Percentiles rank a stretch among this genome's conserved stretches.
These are phyloP conservation scores for Torrubiella hemipterigena DNA, from an alignment of 2,329 filamentous ascomycete species.

Conservation along the genomic window DNA sequence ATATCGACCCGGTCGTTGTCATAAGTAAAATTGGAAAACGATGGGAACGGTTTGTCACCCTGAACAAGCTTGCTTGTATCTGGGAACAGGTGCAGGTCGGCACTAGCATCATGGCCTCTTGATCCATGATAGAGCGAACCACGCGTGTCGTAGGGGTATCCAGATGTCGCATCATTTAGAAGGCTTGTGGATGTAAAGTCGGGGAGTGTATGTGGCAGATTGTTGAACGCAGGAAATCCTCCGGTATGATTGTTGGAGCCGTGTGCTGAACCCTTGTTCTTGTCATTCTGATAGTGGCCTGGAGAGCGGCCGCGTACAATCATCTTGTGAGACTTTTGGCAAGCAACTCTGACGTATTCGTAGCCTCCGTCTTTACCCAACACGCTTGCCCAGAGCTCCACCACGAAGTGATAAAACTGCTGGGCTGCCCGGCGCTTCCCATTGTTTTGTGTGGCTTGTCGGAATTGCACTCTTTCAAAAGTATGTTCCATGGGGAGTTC, in stretches of 20 bases:
- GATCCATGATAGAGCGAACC: too few relatives aligned
- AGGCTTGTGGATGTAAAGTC: too few relatives aligned
- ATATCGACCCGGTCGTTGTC: too few relatives aligned
- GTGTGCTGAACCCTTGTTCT: slow-evolving; percentile 59
- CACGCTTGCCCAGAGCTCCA: slow-evolving; percentile 68
- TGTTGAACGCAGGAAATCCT: too few relatives aligned
- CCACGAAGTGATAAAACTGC: slow-evolving; percentile 84
- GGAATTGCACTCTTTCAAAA: slow-evolving; percentile 90
- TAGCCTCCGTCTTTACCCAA: slow-evolving; percentile 33
- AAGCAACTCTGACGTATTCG: slow-evolving; percentile 59
- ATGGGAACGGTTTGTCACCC: too few relatives aligned
- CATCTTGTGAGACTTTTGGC: slow-evolving; percentile 64
- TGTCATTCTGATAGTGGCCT: slow-evolving; percentile 65
- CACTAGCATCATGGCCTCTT: too few relatives aligned
- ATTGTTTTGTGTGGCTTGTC: slow-evolving; percentile 87
- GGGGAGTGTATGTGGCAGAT: too few relatives aligned
- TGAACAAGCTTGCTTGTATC: too few relatives aligned
- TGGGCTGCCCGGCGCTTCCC: slow-evolving; percentile 82
- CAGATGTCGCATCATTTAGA: too few relatives aligned
- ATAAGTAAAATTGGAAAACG: too few relatives aligned
- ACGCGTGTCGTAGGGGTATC: too few relatives aligned
- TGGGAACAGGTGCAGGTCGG: too few relatives aligned
- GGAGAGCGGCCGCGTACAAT: slow-evolving; percentile 79
- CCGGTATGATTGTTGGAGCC: slow-evolving; percentile 89
- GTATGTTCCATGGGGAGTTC: slow-evolving; percentile 41